Evolutionary conservation across 140 eudicot genomes (phyloP), one percentile per base, ranked within the genome.

Genomic region (Erigeron philadelphicus): DNA sequence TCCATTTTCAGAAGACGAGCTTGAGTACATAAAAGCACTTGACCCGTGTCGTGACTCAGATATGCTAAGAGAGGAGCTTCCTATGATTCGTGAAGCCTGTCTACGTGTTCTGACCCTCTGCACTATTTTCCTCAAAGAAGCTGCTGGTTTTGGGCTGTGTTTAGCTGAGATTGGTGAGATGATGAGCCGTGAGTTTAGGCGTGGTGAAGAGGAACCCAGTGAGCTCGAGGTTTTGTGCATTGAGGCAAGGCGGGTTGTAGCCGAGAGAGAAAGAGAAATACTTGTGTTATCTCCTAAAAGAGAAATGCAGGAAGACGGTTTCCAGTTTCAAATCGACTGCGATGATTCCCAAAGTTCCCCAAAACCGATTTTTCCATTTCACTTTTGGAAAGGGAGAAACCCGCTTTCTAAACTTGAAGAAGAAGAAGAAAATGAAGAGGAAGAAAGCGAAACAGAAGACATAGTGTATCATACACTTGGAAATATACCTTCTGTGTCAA

Each of bases 51-150:
- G 44, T 16, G 98, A 89, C 45, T 72, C 82, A 6, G 90, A 84
- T 11, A 86, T 93, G 93, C 81, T 93, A 8, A 69, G 85, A 61
- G 38, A 55, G 3, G 98, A 93, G 81, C 90, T 93, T 11, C 98
- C 98, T 5, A 93, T 89, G 98, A 93, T 93, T 44, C 85, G 95
- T 13, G 96, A 89, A 73, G 95, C 96, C 23, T 93, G 98, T 71
- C 80, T 93, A 41, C 86, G 98, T 8, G 95, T 89, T 16, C 73
- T 93, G 43, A 73, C 81, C 72, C 84, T 93, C n/a, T 89, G 87
- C 78, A 93, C 96, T 16, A 70, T 79, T 69, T 93, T 89, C 67
- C 86, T 93, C 21, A 86, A 86, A 72, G 87, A 86, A 72, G 94
- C 88, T 55, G 90, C 94, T 9, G 77, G 75, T 12, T 76, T 35